phyloP scores from a whole-genome alignment of 1,139 yeast species.

The Suhomyces kunorum region DNA sequence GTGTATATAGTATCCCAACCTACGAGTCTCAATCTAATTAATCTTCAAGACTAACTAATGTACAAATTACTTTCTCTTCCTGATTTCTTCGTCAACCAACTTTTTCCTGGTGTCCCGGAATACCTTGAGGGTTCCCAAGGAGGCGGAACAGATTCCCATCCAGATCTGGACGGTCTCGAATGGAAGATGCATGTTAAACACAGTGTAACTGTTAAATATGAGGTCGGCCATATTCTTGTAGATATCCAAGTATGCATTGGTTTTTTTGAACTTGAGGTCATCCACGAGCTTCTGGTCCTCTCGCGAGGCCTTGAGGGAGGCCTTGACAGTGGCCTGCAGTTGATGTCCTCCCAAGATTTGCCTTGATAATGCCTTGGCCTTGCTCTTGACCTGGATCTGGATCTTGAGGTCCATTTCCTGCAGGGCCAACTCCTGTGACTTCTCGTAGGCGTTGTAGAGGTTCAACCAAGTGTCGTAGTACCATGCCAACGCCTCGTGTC shows the following conservation, averaged over 20 bases:
- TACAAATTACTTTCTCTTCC: slow-evolving; percentile 9
- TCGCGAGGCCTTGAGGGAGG: slow-evolving; percentile 12
- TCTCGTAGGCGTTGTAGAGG: slow-evolving; percentile 25
- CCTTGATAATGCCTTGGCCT: slow-evolving; percentile 39
- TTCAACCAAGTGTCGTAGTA: slow-evolving; percentile 31
- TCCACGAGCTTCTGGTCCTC: slow-evolving; percentile 30
- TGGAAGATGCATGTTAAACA: slow-evolving; percentile 42
- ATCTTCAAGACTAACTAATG: slow-evolving; percentile 6
- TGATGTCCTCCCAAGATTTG: slow-evolving; percentile 30
- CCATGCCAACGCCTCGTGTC: slow-evolving; percentile 31
- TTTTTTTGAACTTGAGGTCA: slow-evolving; percentile 41
- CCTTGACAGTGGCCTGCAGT: slow-evolving; percentile 3
- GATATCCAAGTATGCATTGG: slow-evolving; percentile 44
- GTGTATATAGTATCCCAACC: neutral
- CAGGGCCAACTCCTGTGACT: slow-evolving; percentile 20
- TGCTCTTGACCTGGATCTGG: slow-evolving; percentile 30
- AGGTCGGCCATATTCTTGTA: slow-evolving; percentile 45
- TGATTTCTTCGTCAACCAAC: slow-evolving; percentile 23
- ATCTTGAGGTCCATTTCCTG: slow-evolving; percentile 29
- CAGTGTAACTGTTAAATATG: slow-evolving; percentile 46
- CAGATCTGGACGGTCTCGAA: slow-evolving; percentile 49
- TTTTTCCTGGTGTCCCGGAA: slow-evolving; percentile 42
- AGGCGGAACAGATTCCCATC: slow-evolving; percentile 50
- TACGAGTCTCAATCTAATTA: too few relatives aligned
- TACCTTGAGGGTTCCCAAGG: slow-evolving; percentile 41